Conservation (phyloP, 2,329 filamentous ascomycete genomes). For the Zasmidium citrigriseum region DNA sequence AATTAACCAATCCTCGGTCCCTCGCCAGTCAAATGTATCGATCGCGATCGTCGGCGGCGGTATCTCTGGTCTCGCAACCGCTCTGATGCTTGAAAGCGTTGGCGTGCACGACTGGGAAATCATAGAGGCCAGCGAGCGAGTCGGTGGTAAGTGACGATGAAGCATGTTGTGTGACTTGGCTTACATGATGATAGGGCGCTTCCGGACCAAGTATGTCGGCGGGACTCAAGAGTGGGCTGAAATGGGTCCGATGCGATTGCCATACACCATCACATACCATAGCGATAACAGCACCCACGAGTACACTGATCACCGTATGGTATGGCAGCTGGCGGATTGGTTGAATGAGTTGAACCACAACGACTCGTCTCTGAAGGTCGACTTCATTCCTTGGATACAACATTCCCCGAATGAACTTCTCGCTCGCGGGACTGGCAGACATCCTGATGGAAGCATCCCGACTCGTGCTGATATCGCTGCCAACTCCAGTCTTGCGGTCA, state of each 20-base stretch:
- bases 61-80: constrained; percentile 64
- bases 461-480: constrained; percentile 49
- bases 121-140: constrained; percentile 58
- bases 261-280: constrained; percentile 49
- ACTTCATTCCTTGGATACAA: constrained; percentile 65
- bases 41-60: constrained; percentile 66
- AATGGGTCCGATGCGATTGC: constrained; percentile 65
- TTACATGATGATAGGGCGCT: constrained; percentile 47
- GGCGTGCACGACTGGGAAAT: constrained; percentile 63
- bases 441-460: constrained; percentile 54
- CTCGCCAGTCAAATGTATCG: constrained; percentile 7
- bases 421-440: constrained; percentile 48
- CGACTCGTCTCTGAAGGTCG: constrained; percentile 49
- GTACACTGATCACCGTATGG: constrained; percentile 62
- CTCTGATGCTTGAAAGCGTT: constrained; percentile 47
- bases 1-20: constrained; percentile 3
- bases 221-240: constrained; percentile 66
- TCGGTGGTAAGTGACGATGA: constrained; percentile 43
- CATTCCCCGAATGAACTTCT: constrained; percentile 54
- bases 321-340: constrained; percentile 61
- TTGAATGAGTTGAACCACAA: constrained; percentile 61
- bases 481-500: constrained; percentile 34
- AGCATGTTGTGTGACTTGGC: no score
- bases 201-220: constrained; percentile 62
- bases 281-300: constrained; percentile 55